Base-by-base conservation (phyloP, 2,329 filamentous ascomycete genomes). In the Talaromyces verruculosus region DNA sequence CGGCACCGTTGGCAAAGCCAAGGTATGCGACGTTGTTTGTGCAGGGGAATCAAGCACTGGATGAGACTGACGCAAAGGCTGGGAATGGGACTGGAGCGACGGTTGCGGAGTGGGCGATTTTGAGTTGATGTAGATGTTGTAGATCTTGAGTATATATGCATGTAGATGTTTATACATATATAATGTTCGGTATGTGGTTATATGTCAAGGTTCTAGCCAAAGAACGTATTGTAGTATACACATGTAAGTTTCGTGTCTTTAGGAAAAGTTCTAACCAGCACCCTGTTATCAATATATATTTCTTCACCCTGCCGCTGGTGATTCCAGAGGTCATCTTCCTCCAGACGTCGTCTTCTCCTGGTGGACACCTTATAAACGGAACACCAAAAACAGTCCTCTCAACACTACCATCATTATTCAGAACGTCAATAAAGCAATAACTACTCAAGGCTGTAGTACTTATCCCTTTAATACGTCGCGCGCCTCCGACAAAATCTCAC, bases 101-200 rank as follows among this genome's bases (percentile, higher is more conserved):
- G 5, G 80, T 83, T 8, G 80, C 81, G 1, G 81, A 83, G 67
- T 83, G 80, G 79, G 79, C 76, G 10, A 81, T 83, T 65, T 69
- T 83, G 60, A 75, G 57, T 45, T 60, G 57, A 45, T 43, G 1
- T 5, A 5, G 11, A 37, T 15, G 35, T 37, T 4, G 35, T 37
- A 37, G 35, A 37, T 37, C 35, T 37, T 37, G 35, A 37, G 11
- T 28, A 45, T 11, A 30, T 45, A 33, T 60, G 13, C 33, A 33
- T 60, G 13, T 37, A 15, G 35, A 37, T 37, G 30, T 47, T 13
- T 17, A 25, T 30, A 28, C 28, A n/a, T 28, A 37, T 41, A 10
- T 28, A 43, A n/a, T 25, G 7, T 17, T 59, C 43, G 17, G 0
- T 10, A 41, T 39, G 2, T 45, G n/a, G 5, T 2, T 49, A 28